Percentiles rank a stretch among this genome's conserved stretches.
Evolutionary conservation across 2,329 filamentous ascomycete genomes (phyloP).

Genomic region (Dactylellina cionopaga): DNA sequence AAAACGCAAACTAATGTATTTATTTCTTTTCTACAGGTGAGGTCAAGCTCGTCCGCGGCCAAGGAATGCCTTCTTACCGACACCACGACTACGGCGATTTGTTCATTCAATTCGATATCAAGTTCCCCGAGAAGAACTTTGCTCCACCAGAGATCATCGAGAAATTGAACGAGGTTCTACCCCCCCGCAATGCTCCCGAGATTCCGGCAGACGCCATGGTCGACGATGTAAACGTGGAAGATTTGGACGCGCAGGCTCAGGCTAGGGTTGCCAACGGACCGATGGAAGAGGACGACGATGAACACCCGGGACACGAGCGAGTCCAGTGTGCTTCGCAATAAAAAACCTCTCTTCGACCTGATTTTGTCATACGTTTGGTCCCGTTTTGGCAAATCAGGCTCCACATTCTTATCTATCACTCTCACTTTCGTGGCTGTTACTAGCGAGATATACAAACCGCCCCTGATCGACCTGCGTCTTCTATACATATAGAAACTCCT

Average conservation of each 20-base stretch:
- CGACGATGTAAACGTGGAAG: slow-evolving; percentile 86
- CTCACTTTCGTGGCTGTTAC: background rate
- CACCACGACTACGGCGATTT: slow-evolving; percentile 96
- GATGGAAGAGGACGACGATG: slow-evolving; percentile 81
- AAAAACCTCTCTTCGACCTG: slow-evolving; percentile 57
- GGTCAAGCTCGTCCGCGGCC: slow-evolving; percentile 92
- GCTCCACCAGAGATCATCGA: slow-evolving; percentile 76
- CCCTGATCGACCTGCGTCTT: slow-evolving; percentile 4
- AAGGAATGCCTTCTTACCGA: slow-evolving; percentile 95
- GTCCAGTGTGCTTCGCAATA: slow-evolving; percentile 91
- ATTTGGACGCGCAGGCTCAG: slow-evolving; percentile 76
- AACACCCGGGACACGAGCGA: slow-evolving; percentile 75
- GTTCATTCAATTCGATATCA: slow-evolving; percentile 97
- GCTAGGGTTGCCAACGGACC: slow-evolving; percentile 75
- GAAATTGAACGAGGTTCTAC: slow-evolving; percentile 84
- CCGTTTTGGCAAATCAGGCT: no score
- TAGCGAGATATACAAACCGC: background rate
- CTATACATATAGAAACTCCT: slow-evolving; percentile 4
- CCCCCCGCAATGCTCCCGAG: slow-evolving; percentile 71
- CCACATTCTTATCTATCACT: background rate
- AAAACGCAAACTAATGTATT: slow-evolving; percentile 34
- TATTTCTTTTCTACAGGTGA: slow-evolving; percentile 68
- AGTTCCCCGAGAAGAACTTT: slow-evolving; percentile 86
- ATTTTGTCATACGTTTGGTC: background rate
- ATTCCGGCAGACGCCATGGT: slow-evolving; percentile 81